Percentiles rank a stretch among this genome's conserved stretches.
Conservation (phyloP, 2,329 filamentous ascomycete species). For the Tolypocladium endophyticum region DNA sequence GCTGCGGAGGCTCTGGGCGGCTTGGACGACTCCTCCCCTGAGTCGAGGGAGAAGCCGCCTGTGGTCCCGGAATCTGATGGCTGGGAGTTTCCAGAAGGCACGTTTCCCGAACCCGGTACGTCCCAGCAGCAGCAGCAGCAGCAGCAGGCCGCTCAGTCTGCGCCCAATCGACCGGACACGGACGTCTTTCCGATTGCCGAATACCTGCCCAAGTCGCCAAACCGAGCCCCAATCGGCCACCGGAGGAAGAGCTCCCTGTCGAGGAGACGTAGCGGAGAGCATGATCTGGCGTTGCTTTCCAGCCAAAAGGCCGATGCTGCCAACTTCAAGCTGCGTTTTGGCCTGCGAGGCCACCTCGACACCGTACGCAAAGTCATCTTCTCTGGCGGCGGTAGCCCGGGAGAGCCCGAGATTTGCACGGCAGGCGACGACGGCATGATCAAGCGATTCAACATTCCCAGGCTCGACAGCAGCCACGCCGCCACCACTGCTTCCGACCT, state of each 20-base stretch:
- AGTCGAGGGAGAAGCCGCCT: conserved; percentile 34
- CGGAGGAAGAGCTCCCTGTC: conserved; percentile 73
- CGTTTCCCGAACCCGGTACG: conserved; percentile 45
- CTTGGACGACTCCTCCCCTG: conserved; percentile 28
- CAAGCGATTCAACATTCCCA: conserved; percentile 93
- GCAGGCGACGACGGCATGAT: conserved; percentile 91
- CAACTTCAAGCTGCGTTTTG: conserved; percentile 88
- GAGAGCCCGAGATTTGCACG: conserved; percentile 94
- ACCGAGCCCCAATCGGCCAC: conserved; percentile 56
- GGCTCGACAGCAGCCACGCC: conserved; percentile 50
- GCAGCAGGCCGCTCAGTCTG: conserved; percentile 26
- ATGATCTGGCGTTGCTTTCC: conserved; percentile 43
- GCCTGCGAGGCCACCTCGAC: conserved; percentile 83
- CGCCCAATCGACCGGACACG: conserved; percentile 63
- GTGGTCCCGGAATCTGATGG: conserved; percentile 52
- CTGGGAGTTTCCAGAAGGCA: conserved; percentile 86
- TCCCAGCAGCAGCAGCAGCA: conserved; percentile 20
- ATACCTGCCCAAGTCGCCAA: conserved; percentile 70
- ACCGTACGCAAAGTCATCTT: conserved; percentile 93
- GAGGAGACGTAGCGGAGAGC: conserved; percentile 59
- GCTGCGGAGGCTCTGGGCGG: conserved; percentile 27
- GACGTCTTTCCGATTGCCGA: conserved; percentile 81
- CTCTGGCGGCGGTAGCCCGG: conserved; percentile 88
- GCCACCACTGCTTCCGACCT: conserved; percentile 60
- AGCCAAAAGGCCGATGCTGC: conserved; percentile 55